These are phyloP conservation scores for Aspergillus clavatus DNA, from an alignment of 2,329 filamentous ascomycete genomes.

Conservation along the genomic window DNA sequence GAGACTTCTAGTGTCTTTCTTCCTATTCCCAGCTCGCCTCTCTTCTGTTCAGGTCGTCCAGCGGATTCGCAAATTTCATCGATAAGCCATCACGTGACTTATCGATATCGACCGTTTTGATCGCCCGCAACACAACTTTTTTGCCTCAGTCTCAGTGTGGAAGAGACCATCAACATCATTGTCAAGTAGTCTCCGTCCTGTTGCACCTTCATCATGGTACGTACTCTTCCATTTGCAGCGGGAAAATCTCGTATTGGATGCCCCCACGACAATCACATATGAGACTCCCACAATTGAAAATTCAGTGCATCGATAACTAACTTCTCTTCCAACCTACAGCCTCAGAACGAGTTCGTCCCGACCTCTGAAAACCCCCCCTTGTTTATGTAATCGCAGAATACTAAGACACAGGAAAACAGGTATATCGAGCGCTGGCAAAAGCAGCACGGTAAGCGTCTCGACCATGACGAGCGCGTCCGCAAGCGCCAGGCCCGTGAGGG, in stretches of 20 bases:
- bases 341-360: constrained; percentile 43
- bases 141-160: constrained; percentile 15
- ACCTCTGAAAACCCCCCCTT: constrained; percentile 13
- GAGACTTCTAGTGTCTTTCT: no score
- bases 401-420: constrained; percentile 23
- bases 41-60: no score
- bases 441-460: constrained; percentile 58
- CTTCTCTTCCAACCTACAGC: constrained; percentile 13
- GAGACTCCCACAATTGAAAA: neutral
- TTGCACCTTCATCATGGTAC: constrained; percentile 29
- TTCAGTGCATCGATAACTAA: neutral
- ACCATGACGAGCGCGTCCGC: constrained; percentile 82
- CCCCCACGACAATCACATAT: neutral
- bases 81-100: constrained; percentile 13
- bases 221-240: constrained; percentile 3
- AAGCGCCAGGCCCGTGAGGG: constrained; percentile 85
- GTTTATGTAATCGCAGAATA: constrained; percentile 9
- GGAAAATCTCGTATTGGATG: neutral
- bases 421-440: constrained; percentile 75
- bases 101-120: constrained; percentile 11
- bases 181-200: constrained; percentile 13
- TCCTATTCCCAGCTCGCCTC: no score
- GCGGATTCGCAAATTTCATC: neutral
- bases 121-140: constrained; percentile 13
- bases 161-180: constrained; percentile 23